phyloP scores from a whole-genome alignment of 2,329 filamentous ascomycete species.

The Westerdykella aurantiaca region DNA sequence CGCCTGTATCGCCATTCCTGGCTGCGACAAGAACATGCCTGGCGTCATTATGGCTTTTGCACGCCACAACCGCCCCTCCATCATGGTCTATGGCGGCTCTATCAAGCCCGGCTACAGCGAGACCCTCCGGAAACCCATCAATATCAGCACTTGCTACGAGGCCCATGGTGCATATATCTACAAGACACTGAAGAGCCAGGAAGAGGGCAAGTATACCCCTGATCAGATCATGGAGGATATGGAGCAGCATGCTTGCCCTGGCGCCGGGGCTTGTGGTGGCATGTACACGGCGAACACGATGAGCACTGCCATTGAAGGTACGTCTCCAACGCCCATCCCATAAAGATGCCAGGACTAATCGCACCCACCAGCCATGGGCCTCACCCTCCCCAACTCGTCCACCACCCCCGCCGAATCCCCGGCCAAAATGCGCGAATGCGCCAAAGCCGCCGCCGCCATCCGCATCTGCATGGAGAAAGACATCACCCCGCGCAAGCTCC shows the following conservation, averaged over 20 bases:
- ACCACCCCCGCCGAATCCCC: constrained; percentile 76
- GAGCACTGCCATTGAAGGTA: constrained; percentile 73
- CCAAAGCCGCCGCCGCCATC: constrained; percentile 73
- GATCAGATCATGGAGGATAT: constrained; percentile 81
- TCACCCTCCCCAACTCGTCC: constrained; percentile 75
- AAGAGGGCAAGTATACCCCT: constrained; percentile 61
- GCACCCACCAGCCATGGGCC: constrained; percentile 60
- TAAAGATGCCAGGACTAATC: constrained; percentile 4
- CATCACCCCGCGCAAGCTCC: constrained; percentile 71
- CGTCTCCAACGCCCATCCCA: background rate
- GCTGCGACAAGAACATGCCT: constrained; percentile 98
- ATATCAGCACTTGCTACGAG: constrained; percentile 85
- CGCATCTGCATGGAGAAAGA: constrained; percentile 73
- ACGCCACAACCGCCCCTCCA: constrained; percentile 81
- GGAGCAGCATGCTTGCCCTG: constrained; percentile 70
- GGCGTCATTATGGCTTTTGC: constrained; percentile 87
- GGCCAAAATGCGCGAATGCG: constrained; percentile 80
- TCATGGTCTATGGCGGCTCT: constrained; percentile 94
- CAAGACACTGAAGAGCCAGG: constrained; percentile 64
- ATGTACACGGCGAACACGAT: constrained; percentile 97
- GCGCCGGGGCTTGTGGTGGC: constrained; percentile 75
- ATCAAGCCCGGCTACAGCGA: constrained; percentile 81
- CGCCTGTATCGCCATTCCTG: constrained; percentile 86
- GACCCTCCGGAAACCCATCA: constrained; percentile 71
- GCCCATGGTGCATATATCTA: constrained; percentile 78